A percentile compares a stretch with the other conserved stretches of the same genome.
phyloP scores from a whole-genome alignment of 495 filamentous ascomycete species.

The Thozetella sp. region DNA sequence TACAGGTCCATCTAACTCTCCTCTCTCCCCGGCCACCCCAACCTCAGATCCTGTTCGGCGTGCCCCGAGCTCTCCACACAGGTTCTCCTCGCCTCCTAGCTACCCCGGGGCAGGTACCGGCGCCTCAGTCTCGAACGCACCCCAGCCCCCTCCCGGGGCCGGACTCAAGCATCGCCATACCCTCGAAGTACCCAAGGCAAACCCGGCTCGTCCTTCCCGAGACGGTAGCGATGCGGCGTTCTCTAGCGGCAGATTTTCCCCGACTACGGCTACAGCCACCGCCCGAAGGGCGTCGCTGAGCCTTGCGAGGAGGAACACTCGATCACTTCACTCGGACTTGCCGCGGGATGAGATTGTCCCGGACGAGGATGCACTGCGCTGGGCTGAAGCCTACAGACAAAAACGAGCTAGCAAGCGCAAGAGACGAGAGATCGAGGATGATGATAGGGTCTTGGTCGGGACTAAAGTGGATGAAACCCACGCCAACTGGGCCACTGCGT shows the following conservation, averaged over 20 bases:
- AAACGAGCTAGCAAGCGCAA: constrained; percentile 83
- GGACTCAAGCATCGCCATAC: constrained; percentile 84
- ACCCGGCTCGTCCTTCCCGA: constrained; percentile 47
- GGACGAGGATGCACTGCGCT: constrained; percentile 86
- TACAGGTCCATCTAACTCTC: constrained; percentile 11
- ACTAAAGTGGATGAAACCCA: constrained; percentile 98
- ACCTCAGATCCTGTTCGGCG: constrained; percentile 37
- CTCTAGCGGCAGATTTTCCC: constrained; percentile 83
- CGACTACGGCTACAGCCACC: constrained; percentile 55
- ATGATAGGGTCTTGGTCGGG: constrained; percentile 92
- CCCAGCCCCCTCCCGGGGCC: constrained; percentile 43
- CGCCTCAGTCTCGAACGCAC: constrained; percentile 39
- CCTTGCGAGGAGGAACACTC: constrained; percentile 77
- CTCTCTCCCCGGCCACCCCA: constrained; percentile 41
- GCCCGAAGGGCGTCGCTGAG: constrained; percentile 79
- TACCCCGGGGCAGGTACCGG: constrained; percentile 47
- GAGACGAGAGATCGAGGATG: constrained; percentile 85
- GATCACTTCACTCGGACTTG: constrained; percentile 81
- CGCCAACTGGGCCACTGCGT: constrained; percentile 96
- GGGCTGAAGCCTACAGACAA: constrained; percentile 90
- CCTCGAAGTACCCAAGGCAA: constrained; percentile 75
- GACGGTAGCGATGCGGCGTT: constrained; percentile 66
- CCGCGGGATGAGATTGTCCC: constrained; percentile 80
- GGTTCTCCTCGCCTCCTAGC: constrained; percentile 75
- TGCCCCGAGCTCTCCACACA: constrained; percentile 52